Percentiles rank a stretch among this genome's conserved stretches.
Evolutionary conservation across 1,139 yeast genomes (phyloP).

Genomic region (Lodderomyces oxycetoniae): DNA sequence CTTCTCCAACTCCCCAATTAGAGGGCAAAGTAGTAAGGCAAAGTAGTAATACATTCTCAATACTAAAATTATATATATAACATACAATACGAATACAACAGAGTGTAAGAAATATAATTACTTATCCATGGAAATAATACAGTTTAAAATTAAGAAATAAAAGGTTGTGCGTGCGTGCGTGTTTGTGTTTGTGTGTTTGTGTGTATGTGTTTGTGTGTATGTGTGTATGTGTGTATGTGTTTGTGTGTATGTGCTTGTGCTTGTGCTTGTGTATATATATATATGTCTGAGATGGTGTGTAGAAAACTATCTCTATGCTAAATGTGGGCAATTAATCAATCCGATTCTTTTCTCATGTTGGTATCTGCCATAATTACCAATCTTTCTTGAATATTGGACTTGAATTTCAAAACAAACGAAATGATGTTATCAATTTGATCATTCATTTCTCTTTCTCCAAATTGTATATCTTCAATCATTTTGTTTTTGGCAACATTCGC

Average conservation of each 20-base stretch:
- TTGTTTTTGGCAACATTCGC: slow-evolving; percentile 54
- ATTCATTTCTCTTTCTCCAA: slow-evolving; percentile 46
- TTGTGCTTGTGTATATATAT: neutral
- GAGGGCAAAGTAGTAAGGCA: no score
- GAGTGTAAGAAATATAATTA: no score
- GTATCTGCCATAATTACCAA: slow-evolving; percentile 52
- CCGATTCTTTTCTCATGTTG: slow-evolving; percentile 14
- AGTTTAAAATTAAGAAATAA: no score
- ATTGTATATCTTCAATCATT: slow-evolving; percentile 42
- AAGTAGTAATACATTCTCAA: no score
- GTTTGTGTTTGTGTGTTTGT: no score
- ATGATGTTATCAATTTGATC: slow-evolving; percentile 54
- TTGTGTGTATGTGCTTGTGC: neutral
- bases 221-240: neutral
- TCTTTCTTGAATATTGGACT: slow-evolving; percentile 57
- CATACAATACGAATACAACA: no score
- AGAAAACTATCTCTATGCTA: neutral
- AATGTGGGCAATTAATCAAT: slow-evolving; percentile 1
- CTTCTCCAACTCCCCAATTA: no score
- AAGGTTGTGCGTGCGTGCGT: no score
- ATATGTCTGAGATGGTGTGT: neutral
- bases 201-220: neutral
- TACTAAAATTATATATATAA: no score
- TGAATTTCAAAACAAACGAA: slow-evolving; percentile 57
- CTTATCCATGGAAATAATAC: no score